Percentiles rank a stretch among this genome's conserved stretches.
Evolutionary conservation across 371 early-diverging fungal genomes (phyloP).

Genomic region (Zychaea mexicana): DNA sequence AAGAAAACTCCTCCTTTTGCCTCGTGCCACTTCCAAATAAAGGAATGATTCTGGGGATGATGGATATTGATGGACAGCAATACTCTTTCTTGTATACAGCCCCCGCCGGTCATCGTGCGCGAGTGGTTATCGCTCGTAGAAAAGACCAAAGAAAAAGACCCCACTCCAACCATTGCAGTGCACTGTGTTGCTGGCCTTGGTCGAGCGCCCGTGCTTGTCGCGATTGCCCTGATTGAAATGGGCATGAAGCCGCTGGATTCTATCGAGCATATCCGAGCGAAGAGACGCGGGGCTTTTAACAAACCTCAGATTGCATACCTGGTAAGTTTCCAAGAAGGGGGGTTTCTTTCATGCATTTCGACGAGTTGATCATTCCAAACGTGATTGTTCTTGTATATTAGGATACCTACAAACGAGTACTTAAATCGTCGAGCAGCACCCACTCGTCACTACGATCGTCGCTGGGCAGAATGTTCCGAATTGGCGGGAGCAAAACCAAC

Average conservation of each 20-base stretch:
- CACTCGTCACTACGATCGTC: constrained; percentile 37
- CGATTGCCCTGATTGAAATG: constrained; percentile 83
- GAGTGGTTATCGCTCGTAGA: constrained; percentile 75
- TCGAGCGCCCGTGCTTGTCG: constrained; percentile 70
- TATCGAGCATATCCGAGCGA: constrained; percentile 72
- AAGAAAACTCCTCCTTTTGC: background rate
- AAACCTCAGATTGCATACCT: constrained; percentile 75
- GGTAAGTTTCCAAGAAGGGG: constrained; percentile 14
- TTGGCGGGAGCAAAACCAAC: constrained; percentile 20
- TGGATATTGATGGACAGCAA: background rate
- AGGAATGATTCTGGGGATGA: no score
- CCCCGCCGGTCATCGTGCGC: constrained; percentile 66
- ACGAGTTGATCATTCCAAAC: background rate
- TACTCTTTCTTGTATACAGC: constrained; percentile 30
- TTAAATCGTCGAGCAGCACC: constrained; percentile 36
- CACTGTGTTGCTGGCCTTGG: constrained; percentile 90
- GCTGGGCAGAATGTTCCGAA: constrained; percentile 42
- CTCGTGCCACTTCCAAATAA: background rate
- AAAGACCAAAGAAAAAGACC: constrained; percentile 37
- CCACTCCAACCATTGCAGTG: constrained; percentile 72
- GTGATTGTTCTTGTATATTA: constrained; percentile 8
- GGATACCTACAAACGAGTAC: constrained; percentile 44
- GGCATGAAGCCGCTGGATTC: constrained; percentile 83
- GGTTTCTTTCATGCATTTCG: background rate
- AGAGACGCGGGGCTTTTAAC: constrained; percentile 84